Conservation (phyloP, 768 basidiomycete species). For the Dentipellis sp. region DNA sequence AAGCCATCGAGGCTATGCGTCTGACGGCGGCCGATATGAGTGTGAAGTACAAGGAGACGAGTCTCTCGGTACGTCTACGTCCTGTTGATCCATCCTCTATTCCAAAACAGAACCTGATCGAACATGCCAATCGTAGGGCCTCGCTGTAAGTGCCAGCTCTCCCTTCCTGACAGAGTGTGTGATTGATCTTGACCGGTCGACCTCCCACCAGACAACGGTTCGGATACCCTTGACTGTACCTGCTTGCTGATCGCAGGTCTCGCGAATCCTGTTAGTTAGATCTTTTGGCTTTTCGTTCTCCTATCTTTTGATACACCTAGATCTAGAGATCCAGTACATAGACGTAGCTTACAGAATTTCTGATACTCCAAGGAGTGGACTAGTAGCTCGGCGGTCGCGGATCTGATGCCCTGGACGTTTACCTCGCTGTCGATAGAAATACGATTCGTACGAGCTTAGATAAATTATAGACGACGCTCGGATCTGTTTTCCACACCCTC, state of each 20-base stretch:
- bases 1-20: constrained; percentile 1
- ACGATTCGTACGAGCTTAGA: no score
- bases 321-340: no score
- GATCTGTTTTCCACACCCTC: no score
- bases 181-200: not conserved
- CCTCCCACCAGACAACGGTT: constrained; percentile 35
- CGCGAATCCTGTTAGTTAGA: no score
- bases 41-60: constrained; percentile 92
- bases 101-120: not conserved
- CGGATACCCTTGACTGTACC: constrained; percentile 81
- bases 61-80: constrained; percentile 59
- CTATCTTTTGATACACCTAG: no score
- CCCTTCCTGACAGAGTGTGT: constrained; percentile 2
- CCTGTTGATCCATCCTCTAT: not conserved
- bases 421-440: no score
- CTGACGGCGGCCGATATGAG: constrained; percentile 78
- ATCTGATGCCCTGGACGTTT: no score
- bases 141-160: constrained; percentile 37
- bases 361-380: no score
- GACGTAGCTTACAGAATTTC: no score
- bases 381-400: no score
- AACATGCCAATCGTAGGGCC: constrained; percentile 29
- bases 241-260: constrained; percentile 42
- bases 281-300: no score
- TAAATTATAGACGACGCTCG: no score